These are phyloP conservation scores for Rhodomyrtus tomentosa DNA, from an alignment of 345 rosid species.

Conservation along the genomic window DNA sequence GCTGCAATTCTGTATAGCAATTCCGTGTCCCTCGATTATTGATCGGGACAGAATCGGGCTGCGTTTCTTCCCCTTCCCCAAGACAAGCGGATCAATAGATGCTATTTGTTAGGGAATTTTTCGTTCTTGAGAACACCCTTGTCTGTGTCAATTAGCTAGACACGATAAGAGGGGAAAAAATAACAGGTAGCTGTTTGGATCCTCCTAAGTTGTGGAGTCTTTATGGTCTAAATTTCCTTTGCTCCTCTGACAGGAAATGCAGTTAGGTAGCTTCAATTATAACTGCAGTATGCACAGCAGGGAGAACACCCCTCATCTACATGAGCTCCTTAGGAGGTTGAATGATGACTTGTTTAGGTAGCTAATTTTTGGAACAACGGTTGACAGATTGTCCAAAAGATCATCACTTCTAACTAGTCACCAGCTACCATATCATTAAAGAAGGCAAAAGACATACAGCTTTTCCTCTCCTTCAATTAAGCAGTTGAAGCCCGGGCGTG, in stretches of 20 bases:
- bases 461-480: background rate
- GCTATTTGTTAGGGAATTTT: background rate
- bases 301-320: background rate
- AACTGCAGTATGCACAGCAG: background rate
- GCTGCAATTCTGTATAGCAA: background rate
- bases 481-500: background rate
- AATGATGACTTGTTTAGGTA: background rate
- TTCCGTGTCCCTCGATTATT: background rate
- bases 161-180: background rate
- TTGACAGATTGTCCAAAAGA: background rate
- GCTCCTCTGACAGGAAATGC: background rate
- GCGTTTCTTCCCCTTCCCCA: background rate
- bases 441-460: background rate
- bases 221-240: background rate
- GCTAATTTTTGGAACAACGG: background rate
- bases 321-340: too few relatives aligned
- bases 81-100: background rate
- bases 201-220: background rate
- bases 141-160: background rate
- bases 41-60: background rate
- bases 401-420: background rate
- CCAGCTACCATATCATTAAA: background rate
- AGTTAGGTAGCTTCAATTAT: background rate
- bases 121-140: background rate
- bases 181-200: background rate